Base-by-base conservation (phyloP, 192 early-diverging fungal species). In the Oehlia diaphana region DNA sequence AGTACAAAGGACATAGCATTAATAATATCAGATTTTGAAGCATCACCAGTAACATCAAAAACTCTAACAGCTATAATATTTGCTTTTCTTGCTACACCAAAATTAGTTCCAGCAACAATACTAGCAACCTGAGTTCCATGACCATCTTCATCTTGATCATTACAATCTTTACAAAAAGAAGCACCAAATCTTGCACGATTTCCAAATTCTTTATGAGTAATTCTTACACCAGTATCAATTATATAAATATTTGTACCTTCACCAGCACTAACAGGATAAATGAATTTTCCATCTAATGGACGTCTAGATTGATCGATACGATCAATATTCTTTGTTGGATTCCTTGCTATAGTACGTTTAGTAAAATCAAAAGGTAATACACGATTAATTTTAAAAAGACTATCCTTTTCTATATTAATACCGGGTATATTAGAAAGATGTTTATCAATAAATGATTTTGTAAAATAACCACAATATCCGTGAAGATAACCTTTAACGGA, bases 151-250 rank as follows among this genome's bases (percentile, higher is more conserved):
- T 76, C 74, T 37, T 28, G 0, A 37, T 76, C 58, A 19, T 84
- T 79, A 77, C 92, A 92, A 76, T 90, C 89, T 12, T 87, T 79
- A 23, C 95, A 92, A 75, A 96, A 89, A 8, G 95, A 93, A 58
- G 82, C 87, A 44, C 95, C 95, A 92, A 94, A 96, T 64, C 79
- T 78, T 61, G 98, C 98, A 79, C 98, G 93, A 74, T 94, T 94
- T 71, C 94, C 92, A 83, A 99, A 98, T 77, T 99, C 97, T 9
- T 90, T 88, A 79, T 98, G 97, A 2, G 89, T 83, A 71, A 92
- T 82, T 79, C 91, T 89, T 72, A 98, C 89, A 72, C 98, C 98
- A 28, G 98, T 98, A 88, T 86, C 84, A 58, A 86, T 79, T 2
- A 86, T 39, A 31, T 81, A 86, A 58, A 86, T 76, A 37, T 82